A percentile compares a stretch with the other conserved stretches of the same genome.
phyloP scores from a whole-genome alignment of 768 basidiomycete genomes.

The Kwoniella botswanensis region DNA sequence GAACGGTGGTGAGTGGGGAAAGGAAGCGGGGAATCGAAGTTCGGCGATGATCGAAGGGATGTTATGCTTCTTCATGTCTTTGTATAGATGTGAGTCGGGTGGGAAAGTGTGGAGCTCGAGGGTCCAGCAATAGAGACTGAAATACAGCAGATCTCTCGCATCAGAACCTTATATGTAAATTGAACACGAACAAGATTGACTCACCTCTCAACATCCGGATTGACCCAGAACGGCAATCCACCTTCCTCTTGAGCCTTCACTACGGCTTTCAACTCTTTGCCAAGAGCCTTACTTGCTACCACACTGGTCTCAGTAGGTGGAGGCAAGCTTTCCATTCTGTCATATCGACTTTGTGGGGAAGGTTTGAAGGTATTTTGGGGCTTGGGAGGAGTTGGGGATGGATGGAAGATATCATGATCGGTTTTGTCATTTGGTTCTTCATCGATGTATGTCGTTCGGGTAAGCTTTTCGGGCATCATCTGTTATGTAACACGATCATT shows the following conservation, averaged over 20 bases:
- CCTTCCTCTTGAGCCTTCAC: conserved; percentile 66
- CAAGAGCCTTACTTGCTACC: conserved; percentile 66
- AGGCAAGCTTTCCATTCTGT: conserved; percentile 62
- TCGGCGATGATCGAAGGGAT: conserved; percentile 74
- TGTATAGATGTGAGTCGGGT: conserved; percentile 27
- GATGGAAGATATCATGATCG: conserved; percentile 26
- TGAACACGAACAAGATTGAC: background rate
- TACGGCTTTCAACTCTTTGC: conserved; percentile 68
- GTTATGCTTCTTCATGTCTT: conserved; percentile 64
- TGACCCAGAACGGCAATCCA: conserved; percentile 74
- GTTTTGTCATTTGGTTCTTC: conserved; percentile 26
- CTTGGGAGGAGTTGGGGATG: conserved; percentile 1
- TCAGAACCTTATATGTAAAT: no score
- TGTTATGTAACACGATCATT: background rate
- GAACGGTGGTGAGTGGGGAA: conserved; percentile 74
- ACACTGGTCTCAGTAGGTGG: conserved; percentile 68
- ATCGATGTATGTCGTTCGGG: conserved; percentile 25
- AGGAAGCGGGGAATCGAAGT: conserved; percentile 70
- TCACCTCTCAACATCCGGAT: conserved; percentile 64
- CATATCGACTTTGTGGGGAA: conserved; percentile 16
- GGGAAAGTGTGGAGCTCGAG: conserved; percentile 59
- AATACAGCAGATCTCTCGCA: background rate
- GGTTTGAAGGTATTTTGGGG: conserved; percentile 15
- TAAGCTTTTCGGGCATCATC: conserved; percentile 40
- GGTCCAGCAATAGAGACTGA: conserved; percentile 47